These are phyloP conservation scores for Debaryomyces robertsiae DNA, from an alignment of 1,139 yeast species.

Conservation along the genomic window DNA sequence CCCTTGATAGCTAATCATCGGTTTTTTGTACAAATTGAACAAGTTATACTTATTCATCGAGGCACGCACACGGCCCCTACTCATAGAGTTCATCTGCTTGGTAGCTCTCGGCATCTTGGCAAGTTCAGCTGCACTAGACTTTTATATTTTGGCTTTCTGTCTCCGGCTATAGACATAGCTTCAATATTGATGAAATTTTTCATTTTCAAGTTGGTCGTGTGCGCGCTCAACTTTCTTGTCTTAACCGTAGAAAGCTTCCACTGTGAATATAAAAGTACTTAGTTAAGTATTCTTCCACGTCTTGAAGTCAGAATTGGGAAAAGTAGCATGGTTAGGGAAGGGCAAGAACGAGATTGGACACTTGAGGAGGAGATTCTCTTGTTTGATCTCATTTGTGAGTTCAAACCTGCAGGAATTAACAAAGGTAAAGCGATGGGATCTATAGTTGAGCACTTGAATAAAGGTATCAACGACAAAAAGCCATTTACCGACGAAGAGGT, in stretches of 20 bases:
- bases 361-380: slow-evolving; percentile 67
- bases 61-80: slow-evolving; percentile 79
- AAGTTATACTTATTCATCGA: slow-evolving; percentile 92
- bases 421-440: slow-evolving; percentile 61
- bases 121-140: background rate
- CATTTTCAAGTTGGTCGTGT: background rate
- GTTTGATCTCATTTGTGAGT: slow-evolving; percentile 65
- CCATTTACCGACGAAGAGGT: slow-evolving; percentile 52
- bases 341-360: slow-evolving; percentile 48
- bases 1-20: slow-evolving; percentile 51
- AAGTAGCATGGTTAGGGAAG: background rate
- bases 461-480: slow-evolving; percentile 20
- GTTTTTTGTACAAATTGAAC: slow-evolving; percentile 80
- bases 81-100: slow-evolving; percentile 55
- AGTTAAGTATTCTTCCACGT: too few species aligned
- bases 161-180: background rate
- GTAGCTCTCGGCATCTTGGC: slow-evolving; percentile 64
- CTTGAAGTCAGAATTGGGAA: too few species aligned
- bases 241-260: background rate
- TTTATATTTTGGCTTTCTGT: too few species aligned
- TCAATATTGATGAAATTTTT: slow-evolving; percentile 10
- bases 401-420: slow-evolving; percentile 64
- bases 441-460: slow-evolving; percentile 57
- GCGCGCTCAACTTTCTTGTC: background rate
- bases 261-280: too few species aligned